phyloP scores from a whole-genome alignment of 108 stramenopile genomes.

The Cyclostephanos invisitatus region DNA sequence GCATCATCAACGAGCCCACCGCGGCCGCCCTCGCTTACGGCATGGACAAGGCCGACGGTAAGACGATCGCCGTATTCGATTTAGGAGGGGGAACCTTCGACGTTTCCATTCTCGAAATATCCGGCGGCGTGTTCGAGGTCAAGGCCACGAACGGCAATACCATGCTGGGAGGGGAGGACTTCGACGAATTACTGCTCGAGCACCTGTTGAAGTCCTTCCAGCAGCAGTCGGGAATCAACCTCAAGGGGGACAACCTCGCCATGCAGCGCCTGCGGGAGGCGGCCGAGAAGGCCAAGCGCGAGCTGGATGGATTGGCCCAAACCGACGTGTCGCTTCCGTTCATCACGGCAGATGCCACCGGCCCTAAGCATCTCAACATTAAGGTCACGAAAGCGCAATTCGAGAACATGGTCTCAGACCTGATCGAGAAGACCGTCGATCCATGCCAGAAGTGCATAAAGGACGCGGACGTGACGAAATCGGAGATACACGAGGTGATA shows the following conservation, averaged over 20 bases:
- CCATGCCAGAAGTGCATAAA: conserved; percentile 98
- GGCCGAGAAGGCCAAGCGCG: conserved; percentile 99
- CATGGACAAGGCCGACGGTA: conserved; percentile 98
- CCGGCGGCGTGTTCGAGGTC: conserved; percentile 99
- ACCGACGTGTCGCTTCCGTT: conserved; percentile 99
- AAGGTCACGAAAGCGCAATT: conserved; percentile 94
- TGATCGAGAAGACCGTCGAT: conserved; percentile 91
- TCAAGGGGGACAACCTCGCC: conserved; percentile 91
- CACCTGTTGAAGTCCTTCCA: conserved; percentile 93
- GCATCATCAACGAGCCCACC: conserved; percentile 99
- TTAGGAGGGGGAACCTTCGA: conserved; percentile 99
- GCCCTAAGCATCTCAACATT: conserved; percentile 98
- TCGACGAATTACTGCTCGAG: conserved; percentile 95
- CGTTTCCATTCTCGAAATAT: conserved; percentile 97
- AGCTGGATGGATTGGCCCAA: conserved; percentile 98
- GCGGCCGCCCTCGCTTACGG: conserved; percentile 99
- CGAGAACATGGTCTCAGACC: conserved; percentile 93
- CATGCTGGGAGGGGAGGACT: conserved; percentile 99
- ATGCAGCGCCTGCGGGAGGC: conserved; percentile 99
- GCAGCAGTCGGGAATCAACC: conserved; percentile 95
- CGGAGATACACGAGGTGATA: conserved; percentile 97
- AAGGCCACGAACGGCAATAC: conserved; percentile 99
- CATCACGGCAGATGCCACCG: conserved; percentile 98
- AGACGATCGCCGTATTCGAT: conserved; percentile 99
- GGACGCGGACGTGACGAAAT: conserved; percentile 92